Evolutionary conservation across 805 yeast genomes (phyloP).

Genomic region (Monosporozyma aerobia): DNA sequence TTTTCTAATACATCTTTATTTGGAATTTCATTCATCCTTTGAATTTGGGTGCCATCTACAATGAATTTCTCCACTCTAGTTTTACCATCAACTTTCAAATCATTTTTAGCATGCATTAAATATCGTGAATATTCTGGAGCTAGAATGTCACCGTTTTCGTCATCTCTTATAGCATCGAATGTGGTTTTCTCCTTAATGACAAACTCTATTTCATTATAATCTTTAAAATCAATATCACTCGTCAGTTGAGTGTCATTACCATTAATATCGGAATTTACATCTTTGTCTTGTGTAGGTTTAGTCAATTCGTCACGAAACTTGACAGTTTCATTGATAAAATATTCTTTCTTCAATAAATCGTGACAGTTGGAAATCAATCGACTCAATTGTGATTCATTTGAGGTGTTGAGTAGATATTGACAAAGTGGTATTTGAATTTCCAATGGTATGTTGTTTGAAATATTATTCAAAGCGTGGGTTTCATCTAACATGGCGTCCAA

Average conservation of each 20-base stretch:
- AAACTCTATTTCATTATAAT: constrained; percentile 21
- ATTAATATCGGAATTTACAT: not conserved
- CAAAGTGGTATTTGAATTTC: constrained; percentile 80
- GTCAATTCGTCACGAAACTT: not conserved
- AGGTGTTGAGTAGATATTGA: constrained; percentile 59
- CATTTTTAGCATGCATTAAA: constrained; percentile 36
- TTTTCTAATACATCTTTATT: constrained; percentile 79
- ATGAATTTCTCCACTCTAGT: constrained; percentile 39
- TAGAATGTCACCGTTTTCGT: constrained; percentile 25
- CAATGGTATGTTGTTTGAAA: constrained; percentile 75
- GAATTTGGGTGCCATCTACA: constrained; percentile 60
- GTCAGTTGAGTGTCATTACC: not conserved
- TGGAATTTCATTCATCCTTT: constrained; percentile 72
- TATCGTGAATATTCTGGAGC: constrained; percentile 57
- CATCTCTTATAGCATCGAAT: constrained; percentile 41
- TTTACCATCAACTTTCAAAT: not conserved
- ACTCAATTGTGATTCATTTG: constrained; percentile 68
- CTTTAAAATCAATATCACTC: not conserved
- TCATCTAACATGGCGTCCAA: constrained; percentile 81
- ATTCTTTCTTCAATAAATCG: constrained; percentile 60
- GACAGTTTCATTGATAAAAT: constrained; percentile 81
- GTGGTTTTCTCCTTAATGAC: constrained; percentile 72
- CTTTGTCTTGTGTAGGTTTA: not conserved
- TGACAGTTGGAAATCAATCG: constrained; percentile 76
- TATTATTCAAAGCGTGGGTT: constrained; percentile 43